phyloP scores from a whole-genome alignment of 75 land plant species.

The Cryptomeria japonica region DNA sequence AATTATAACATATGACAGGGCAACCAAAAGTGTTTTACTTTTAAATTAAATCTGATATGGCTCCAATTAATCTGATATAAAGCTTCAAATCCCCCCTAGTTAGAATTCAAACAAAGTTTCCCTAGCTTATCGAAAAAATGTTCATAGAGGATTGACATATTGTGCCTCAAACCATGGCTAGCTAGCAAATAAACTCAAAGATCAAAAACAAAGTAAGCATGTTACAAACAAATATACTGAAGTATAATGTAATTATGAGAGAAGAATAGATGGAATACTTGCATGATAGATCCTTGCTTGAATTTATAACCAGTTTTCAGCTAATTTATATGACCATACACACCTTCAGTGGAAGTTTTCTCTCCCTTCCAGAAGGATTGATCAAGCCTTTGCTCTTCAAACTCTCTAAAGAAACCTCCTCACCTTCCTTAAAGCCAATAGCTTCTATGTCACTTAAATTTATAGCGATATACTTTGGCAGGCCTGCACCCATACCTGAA shows the following conservation, averaged over 20 bases:
- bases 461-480: conserved; percentile 88
- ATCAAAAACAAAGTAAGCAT: not conserved
- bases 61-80: not conserved
- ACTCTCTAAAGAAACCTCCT: conserved; percentile 87
- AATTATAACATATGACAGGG: not conserved
- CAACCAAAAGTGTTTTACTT: not conserved
- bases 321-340: not conserved
- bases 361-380: conserved; percentile 93
- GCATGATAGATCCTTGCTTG: not conserved
- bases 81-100: not conserved
- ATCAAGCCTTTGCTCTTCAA: conserved; percentile 76
- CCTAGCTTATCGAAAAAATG: not conserved
- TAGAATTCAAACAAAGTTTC: not conserved
- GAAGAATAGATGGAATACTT: not conserved
- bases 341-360: conserved; percentile 88
- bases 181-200: not conserved
- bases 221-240: not conserved
- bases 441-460: conserved; percentile 79
- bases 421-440: conserved; percentile 82
- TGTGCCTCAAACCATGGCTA: not conserved
- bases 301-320: not conserved
- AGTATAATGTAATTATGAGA: not conserved
- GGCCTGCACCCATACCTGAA: conserved; percentile 85
- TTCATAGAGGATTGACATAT: not conserved
- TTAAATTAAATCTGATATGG: not conserved